Conservation (phyloP, 345 rosid species). For the Pistacia vera region DNA sequence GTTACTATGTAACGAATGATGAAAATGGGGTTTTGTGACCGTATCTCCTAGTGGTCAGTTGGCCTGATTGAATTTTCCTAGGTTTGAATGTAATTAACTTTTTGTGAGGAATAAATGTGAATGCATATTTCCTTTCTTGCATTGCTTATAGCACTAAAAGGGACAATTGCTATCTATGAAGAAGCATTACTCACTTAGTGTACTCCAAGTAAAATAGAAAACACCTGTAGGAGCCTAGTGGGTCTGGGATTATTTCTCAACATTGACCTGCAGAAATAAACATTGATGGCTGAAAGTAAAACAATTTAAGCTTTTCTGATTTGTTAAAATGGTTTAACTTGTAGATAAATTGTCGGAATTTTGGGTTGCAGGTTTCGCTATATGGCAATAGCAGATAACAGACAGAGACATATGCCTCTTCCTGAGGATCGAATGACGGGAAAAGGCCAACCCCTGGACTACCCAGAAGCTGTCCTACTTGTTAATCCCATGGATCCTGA, state of each 20-base stretch:
- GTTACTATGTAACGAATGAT: constrained; percentile 4
- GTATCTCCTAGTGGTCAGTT: background rate
- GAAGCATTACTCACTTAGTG: constrained; percentile 2
- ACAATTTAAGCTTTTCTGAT: background rate
- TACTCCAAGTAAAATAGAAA: background rate
- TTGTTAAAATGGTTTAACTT: background rate
- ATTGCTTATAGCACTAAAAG: background rate
- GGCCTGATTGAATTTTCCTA: background rate
- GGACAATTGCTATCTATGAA: background rate
- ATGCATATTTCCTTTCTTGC: background rate
- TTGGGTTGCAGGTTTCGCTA: constrained; percentile 70
- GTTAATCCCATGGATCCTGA: constrained; percentile 68
- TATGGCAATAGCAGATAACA: constrained; percentile 89
- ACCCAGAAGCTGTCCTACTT: constrained; percentile 84
- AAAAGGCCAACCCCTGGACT: constrained; percentile 72
- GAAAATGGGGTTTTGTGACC: background rate
- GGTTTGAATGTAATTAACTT: background rate
- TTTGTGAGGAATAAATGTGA: background rate
- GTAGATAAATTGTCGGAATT: constrained; percentile 1
- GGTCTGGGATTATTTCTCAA: background rate
- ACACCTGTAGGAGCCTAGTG: background rate
- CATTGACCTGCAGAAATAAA: background rate
- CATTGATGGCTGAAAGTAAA: background rate
- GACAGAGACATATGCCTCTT: constrained; percentile 85
- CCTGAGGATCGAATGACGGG: constrained; percentile 74